Evolutionary conservation across 768 basidiomycete genomes (phyloP).

Genomic region (Collybia mongolica): DNA sequence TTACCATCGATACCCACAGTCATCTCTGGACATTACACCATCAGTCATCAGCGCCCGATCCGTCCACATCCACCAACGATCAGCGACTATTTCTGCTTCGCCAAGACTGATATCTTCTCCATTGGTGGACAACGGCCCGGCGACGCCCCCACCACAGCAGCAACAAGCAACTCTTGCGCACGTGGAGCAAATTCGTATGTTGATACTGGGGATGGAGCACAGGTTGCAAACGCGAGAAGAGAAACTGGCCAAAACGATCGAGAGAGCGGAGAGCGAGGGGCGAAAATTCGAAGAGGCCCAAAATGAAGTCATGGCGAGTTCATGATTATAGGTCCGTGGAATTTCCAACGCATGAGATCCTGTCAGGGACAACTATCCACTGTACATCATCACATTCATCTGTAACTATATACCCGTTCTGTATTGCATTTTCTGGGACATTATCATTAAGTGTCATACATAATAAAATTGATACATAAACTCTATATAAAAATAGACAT

Average conservation of each 20-base stretch:
- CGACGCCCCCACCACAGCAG: slow-evolving; percentile 3
- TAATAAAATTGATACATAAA: too few relatives aligned
- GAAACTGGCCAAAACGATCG: slow-evolving; percentile 14
- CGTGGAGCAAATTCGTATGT: slow-evolving; percentile 17
- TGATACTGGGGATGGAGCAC: slow-evolving; percentile 21
- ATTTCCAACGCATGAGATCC: neutral
- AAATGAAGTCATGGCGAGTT: slow-evolving; percentile 4
- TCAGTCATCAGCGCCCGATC: slow-evolving; percentile 17
- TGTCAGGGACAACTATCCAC: neutral
- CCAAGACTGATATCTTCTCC: slow-evolving; percentile 19
- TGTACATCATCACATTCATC: neutral
- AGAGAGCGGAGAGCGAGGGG: slow-evolving; percentile 15
- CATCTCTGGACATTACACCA: slow-evolving; percentile 31
- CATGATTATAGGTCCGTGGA: neutral
- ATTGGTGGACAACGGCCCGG: slow-evolving; percentile 10
- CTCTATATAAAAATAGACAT: too few relatives aligned
- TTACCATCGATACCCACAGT: slow-evolving; percentile 15
- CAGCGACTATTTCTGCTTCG: slow-evolving; percentile 27
- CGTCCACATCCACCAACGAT: slow-evolving; percentile 25
- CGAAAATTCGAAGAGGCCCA: slow-evolving; percentile 13
- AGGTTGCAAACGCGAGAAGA: slow-evolving; percentile 20
- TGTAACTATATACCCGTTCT: neutral
- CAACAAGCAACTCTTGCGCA: slow-evolving; percentile 7
- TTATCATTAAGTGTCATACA: too few relatives aligned
- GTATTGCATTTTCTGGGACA: neutral